These are phyloP conservation scores for Aeschynomene evenia DNA, from an alignment of 306 rosid species.

Conservation along the genomic window DNA sequence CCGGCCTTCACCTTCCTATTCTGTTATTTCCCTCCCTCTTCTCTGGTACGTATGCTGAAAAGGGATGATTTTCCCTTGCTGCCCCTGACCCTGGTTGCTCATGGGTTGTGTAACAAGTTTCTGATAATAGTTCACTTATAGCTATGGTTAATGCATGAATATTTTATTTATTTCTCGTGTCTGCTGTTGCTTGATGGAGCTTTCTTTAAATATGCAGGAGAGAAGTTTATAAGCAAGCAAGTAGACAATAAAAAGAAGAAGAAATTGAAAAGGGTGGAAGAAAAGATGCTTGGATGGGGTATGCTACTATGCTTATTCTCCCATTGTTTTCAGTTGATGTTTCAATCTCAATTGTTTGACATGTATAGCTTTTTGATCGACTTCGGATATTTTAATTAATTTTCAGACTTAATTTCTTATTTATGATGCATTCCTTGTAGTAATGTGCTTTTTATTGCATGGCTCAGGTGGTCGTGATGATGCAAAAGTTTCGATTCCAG, in stretches of 20 bases:
- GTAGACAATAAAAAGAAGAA: constrained; percentile 84
- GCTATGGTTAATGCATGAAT: background rate
- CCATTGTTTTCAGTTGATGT: constrained; percentile 17
- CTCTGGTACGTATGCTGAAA: too few species aligned
- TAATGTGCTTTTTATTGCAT: constrained; percentile 30
- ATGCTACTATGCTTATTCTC: constrained; percentile 53
- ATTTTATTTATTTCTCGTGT: constrained; percentile 22
- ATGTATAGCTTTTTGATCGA: constrained; percentile 6
- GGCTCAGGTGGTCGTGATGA: constrained; percentile 90
- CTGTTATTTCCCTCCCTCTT: too few species aligned
- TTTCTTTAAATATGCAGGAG: constrained; percentile 59
- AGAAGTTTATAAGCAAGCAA: constrained; percentile 75
- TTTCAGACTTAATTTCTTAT: constrained; percentile 26
- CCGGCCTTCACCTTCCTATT: too few species aligned
- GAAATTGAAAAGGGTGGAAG: constrained; percentile 86
- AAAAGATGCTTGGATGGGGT: constrained; percentile 99
- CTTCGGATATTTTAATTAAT: constrained; percentile 25
- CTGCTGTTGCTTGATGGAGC: constrained; percentile 30
- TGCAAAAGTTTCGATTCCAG: constrained; percentile 73
- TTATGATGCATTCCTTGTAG: constrained; percentile 8
- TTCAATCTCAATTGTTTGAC: constrained; percentile 18
- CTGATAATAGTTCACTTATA: background rate
- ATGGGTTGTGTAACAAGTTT: too few species aligned
- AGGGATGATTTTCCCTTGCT: too few species aligned
- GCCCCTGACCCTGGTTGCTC: too few species aligned